Conservation (phyloP, 2,329 filamentous ascomycete genomes). For the Colletotrichum tamarilloi region DNA sequence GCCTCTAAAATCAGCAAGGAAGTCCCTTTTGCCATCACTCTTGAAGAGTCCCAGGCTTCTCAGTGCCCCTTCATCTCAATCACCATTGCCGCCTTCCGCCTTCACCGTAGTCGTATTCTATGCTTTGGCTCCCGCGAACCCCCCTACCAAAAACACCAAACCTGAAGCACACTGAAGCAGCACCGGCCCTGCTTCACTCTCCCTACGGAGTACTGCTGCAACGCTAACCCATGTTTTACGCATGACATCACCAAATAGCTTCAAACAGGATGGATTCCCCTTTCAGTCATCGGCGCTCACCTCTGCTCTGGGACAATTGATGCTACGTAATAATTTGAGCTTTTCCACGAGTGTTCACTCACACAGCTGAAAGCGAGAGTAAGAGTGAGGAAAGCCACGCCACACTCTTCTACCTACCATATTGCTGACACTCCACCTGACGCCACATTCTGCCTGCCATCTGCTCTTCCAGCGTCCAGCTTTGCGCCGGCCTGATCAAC, state of each 20-base stretch:
- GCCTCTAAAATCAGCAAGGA: background rate
- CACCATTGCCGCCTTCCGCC: background rate
- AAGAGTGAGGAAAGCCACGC: background rate
- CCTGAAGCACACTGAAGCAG: slow-evolving; percentile 23
- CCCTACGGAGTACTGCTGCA: background rate
- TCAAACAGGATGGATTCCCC: background rate
- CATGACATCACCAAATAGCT: slow-evolving; percentile 19
- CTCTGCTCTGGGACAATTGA: background rate
- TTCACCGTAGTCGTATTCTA: background rate
- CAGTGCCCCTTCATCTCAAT: background rate
- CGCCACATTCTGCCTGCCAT: background rate
- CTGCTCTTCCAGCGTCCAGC: background rate
- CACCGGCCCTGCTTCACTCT: background rate
- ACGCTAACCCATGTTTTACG: slow-evolving; percentile 1
- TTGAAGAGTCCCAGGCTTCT: background rate
- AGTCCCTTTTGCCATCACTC: background rate
- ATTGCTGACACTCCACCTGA: background rate
- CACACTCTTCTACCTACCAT: background rate
- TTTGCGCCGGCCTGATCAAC: background rate
- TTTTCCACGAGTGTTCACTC: background rate
- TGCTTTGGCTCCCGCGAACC: slow-evolving; percentile 5
- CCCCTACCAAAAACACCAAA: slow-evolving; percentile 23
- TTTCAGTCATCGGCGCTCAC: background rate
- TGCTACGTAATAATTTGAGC: background rate
- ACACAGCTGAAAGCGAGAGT: too few relatives aligned